Evolutionary conservation across 331 rosid genomes (phyloP), one percentile per base, ranked within the genome.

Genomic region (Malus hybrid): DNA sequence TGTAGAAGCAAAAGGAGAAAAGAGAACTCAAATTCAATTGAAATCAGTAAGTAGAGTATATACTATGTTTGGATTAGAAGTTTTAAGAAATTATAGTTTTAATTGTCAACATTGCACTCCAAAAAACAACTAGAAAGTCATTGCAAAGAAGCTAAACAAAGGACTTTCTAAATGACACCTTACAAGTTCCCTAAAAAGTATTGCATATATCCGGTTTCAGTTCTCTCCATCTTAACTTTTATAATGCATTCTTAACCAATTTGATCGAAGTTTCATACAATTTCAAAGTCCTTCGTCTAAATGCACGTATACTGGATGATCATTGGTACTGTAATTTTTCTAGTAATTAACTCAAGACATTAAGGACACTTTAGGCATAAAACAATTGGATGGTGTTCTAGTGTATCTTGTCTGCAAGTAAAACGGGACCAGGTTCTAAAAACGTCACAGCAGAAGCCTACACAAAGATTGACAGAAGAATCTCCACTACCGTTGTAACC

Each of bases 381-480:
- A 83, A 70, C 46, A 68, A 87, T 84, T 81, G 78, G 84, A 71
- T 78, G 87, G 81, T 57, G 78, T 74, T 82, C 79, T 30, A 74
- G 78, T 65, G 58, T 50, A 63, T 50, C 70, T 87, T 82, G 87
- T 76, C 81, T 78, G 82, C 80, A 72, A 73, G 83, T 78, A 73
- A 79, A 75, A 81, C 80, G 93, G 91, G 89, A 82, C 89, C 93
- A 81, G 77, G 70, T 82, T 82, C 72, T 30, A 80, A 75, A 78
- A 82, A 73, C 91, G 90, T 89, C 86, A 89, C 86, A 89, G 88
- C 90, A 81, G 82, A 74, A 78, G 85, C 78, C 86, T 34, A 67
- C 67, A 63, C 63, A 36, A 10, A 74, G 84, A 76, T 85, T 77
- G 81, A 83, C 85, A 80, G 81, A 87, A 82, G 88, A 87, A 82